Percentiles rank a stretch among this genome's conserved stretches.
Conservation (phyloP, 495 filamentous ascomycete species). For the Evansstolkia leycettana region DNA sequence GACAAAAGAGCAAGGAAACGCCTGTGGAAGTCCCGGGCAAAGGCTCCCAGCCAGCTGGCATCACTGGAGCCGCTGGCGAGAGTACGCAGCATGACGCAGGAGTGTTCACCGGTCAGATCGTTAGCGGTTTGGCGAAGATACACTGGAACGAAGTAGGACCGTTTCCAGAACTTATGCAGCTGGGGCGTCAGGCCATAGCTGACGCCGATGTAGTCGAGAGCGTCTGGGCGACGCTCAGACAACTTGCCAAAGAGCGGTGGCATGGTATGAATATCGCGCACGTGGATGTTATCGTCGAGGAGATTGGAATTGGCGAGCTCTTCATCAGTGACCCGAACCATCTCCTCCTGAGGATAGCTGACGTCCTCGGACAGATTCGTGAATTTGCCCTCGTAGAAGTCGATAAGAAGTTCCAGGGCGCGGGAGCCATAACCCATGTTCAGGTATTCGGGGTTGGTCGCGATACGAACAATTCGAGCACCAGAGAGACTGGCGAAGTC, state of each 20-base stretch:
- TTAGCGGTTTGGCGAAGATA: slow-evolving; percentile 95
- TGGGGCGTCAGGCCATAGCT: slow-evolving; percentile 82
- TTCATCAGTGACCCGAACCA: slow-evolving; percentile 71
- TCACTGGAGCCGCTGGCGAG: slow-evolving; percentile 49
- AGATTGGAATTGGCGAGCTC: slow-evolving; percentile 71
- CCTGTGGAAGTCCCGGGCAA: slow-evolving; percentile 82
- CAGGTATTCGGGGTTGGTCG: slow-evolving; percentile 90
- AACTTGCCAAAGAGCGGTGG: slow-evolving; percentile 88
- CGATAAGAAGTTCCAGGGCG: slow-evolving; percentile 70
- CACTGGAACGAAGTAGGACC: slow-evolving; percentile 71
- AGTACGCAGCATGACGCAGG: slow-evolving; percentile 90
- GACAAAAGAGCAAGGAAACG: slow-evolving; percentile 80
- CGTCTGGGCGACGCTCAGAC: slow-evolving; percentile 66
- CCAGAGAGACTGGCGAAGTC: slow-evolving; percentile 91
- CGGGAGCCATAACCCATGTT: slow-evolving; percentile 90
- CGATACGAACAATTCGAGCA: slow-evolving; percentile 86
- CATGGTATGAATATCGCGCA: slow-evolving; percentile 83
- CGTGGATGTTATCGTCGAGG: slow-evolving; percentile 73
- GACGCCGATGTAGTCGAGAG: slow-evolving; percentile 86
- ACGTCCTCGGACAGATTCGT: slow-evolving; percentile 61
- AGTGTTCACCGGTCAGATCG: slow-evolving; percentile 93
- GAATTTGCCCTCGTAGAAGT: slow-evolving; percentile 95
- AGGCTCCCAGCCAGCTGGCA: slow-evolving; percentile 74
- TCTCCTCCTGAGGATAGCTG: slow-evolving; percentile 35
- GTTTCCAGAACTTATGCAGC: slow-evolving; percentile 96